Evolutionary conservation across 345 rosid species (phyloP), one percentile per base, ranked within the genome.

Genomic region (Durio zibethinus): DNA sequence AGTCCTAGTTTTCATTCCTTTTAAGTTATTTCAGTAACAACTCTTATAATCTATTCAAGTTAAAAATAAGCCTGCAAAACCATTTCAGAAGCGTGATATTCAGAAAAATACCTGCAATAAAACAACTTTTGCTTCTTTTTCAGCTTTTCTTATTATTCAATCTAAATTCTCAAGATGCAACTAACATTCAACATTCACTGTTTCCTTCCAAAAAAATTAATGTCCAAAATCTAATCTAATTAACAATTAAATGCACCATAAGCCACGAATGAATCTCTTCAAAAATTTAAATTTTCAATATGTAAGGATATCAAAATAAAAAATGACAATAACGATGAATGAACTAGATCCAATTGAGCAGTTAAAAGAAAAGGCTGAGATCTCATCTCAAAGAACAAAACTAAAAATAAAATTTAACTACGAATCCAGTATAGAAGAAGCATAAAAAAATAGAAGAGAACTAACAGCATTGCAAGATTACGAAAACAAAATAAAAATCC

Each of bases 281-380:
- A 33, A 18, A 20, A 20, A 18, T 18, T 54, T 4, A 29, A 6
- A 4, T 7, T 70, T 48, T 50, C 2, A 48, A 29, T 47, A 21
- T 50, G 2, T 18, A 33, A 25, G 56, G 38, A 29, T 35, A 77
- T 47, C 57, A 50, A 59, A 74, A 21, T 65, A 23, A 25, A 67
- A 73, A 11, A 59, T 71, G 38, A 45, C 10, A 62, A 67, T 14
- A 68, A 54, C 3, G 43, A 60, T 33, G 52, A 71, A 64, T 0
- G 79, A 40, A 18, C 11, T 57, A 81, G 86, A 87, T 87, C 88
- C 71, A 50, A 31, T 74, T 59, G 31, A 16, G 42, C 33, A 14
- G 23, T 33, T 25, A 15, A 54, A 20, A 23, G 60, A 76, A 68
- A 74, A n/a, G 52, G 21, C 33, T 20, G 69, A 76, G 83, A 76